Evolutionary conservation across 1,284 basidiomycete species (phyloP).

Genomic region (Inonotus hispidus): DNA sequence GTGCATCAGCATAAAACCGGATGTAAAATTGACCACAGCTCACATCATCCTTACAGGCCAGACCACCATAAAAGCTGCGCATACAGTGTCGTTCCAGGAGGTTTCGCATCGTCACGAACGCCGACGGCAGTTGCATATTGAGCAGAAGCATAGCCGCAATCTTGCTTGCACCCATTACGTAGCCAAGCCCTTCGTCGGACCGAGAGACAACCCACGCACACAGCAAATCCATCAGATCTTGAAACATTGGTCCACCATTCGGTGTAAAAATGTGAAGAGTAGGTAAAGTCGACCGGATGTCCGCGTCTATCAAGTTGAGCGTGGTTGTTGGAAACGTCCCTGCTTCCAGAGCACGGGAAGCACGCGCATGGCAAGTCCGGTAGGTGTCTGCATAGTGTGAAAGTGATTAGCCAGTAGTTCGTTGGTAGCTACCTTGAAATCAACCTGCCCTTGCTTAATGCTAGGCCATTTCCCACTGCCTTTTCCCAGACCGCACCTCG

Average conservation of each 20-base stretch:
- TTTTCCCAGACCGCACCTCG: conserved; percentile 84
- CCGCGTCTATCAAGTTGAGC: conserved; percentile 71
- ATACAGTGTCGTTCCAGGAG: conserved; percentile 82
- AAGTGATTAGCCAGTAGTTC: conserved; percentile 5
- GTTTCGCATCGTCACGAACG: conserved; percentile 86
- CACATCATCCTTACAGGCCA: conserved; percentile 72
- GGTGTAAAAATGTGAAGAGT: conserved; percentile 83
- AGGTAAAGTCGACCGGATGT: conserved; percentile 79
- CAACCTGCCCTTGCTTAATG: conserved; percentile 74
- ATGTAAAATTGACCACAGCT: conserved; percentile 30
- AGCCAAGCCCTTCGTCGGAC: conserved; percentile 82
- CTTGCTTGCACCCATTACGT: conserved; percentile 62
- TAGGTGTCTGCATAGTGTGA: conserved; percentile 58
- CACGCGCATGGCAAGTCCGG: conserved; percentile 66
- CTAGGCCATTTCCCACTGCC: conserved; percentile 85
- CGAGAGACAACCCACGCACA: conserved; percentile 90
- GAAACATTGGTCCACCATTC: conserved; percentile 75
- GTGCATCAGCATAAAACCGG: conserved; percentile 24
- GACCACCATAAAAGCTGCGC: conserved; percentile 79
- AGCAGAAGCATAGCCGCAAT: conserved; percentile 88
- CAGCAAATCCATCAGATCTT: conserved; percentile 83
- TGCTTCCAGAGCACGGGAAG: conserved; percentile 63
- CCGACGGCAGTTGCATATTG: conserved; percentile 75
- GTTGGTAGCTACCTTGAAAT: conserved; percentile 1
- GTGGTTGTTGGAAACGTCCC: conserved; percentile 72